Base-by-base conservation (phyloP, 2,329 filamentous ascomycete genomes). In the Fusarium secorum region DNA sequence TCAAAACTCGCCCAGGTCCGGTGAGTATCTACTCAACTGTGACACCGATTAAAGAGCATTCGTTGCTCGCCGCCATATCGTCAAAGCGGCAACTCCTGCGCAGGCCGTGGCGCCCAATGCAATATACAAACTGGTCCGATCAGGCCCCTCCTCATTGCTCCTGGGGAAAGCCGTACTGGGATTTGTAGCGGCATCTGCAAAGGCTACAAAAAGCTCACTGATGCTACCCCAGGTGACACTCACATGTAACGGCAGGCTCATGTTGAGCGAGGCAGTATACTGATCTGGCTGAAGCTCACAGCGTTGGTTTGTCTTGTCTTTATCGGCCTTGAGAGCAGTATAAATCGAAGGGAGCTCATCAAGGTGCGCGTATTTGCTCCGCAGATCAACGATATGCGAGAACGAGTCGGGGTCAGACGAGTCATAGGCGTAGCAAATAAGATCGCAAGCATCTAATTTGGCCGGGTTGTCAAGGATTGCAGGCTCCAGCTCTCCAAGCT, bases 381-480 rank as follows among this genome's bases (percentile, higher is more conserved):
- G 90, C 52, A 98, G 85, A 22, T 92, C 88, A 39, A 95, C 92
- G 57, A 99, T 94, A 77, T 98, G 95, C 3, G 92, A 90, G 80
- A 99, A 99, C 7, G 94, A 97, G 80, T 98, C 95, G 0, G 96
- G 95, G 68, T 99, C 95, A 3, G 94, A 97, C 4, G 95, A 98
- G 83, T 99, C 96, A 82, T 98, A 99, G 1, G 94, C 91, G 81
- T 97, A 98, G 81, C 95, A 97, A 48, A 99, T 88, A 28, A 99
- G 87, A 80, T 99, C 96, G 81, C 95, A 98, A 10, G 94, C 91
- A 76, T 97, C 94, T 18, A 99, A 86, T 81, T 97, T 97, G 46
- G 90, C 88, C 77, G 91, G 90, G 78, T 99, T 99, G 61, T 98
- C 96, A 6, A 99, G 85, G 59, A 98, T 94, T 17, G 96, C 96